Conservation (phyloP, 169 alveolate species). For the Plasmodium sp. region DNA sequence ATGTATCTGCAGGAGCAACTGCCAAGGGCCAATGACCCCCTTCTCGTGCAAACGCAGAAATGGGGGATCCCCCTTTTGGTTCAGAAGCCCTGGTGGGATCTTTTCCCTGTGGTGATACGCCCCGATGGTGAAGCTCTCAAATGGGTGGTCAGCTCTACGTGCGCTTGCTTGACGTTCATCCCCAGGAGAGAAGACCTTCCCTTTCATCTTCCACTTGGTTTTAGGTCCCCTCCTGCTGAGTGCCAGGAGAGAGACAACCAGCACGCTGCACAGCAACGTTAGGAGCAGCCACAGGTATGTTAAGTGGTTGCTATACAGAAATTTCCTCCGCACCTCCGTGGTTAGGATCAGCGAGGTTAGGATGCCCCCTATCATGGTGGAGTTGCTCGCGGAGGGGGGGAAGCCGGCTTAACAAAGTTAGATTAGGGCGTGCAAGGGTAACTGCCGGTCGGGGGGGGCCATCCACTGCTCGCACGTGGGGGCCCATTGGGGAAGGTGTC, state of each 20-base stretch:
- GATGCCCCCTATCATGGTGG: not conserved
- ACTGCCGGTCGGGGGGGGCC: not conserved
- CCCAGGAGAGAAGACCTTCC: not conserved
- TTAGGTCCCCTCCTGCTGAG: not conserved
- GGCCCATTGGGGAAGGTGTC: not conserved
- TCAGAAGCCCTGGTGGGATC: not conserved
- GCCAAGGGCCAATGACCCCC: not conserved
- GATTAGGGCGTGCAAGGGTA: not conserved
- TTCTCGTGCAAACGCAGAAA: not conserved
- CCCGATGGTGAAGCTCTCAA: not conserved
- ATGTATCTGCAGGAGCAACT: not conserved
- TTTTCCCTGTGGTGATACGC: slow-evolving; percentile 4
- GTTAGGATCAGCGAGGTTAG: not conserved
- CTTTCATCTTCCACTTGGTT: not conserved
- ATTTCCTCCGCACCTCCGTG: not conserved
- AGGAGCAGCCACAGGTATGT: not conserved
- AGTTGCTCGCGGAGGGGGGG: not conserved
- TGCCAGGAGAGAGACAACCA: not conserved
- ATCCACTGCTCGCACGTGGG: too few relatives aligned
- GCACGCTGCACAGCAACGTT: not conserved
- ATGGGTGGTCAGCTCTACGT: not conserved
- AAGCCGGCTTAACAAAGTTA: not conserved
- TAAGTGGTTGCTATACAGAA: not conserved
- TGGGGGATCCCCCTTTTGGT: not conserved
- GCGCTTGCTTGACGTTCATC: not conserved